Percentiles rank a stretch among this genome's conserved stretches.
These are phyloP conservation scores for Oidium heveae DNA, from an alignment of 2,329 filamentous ascomycete species.

Conservation along the genomic window DNA sequence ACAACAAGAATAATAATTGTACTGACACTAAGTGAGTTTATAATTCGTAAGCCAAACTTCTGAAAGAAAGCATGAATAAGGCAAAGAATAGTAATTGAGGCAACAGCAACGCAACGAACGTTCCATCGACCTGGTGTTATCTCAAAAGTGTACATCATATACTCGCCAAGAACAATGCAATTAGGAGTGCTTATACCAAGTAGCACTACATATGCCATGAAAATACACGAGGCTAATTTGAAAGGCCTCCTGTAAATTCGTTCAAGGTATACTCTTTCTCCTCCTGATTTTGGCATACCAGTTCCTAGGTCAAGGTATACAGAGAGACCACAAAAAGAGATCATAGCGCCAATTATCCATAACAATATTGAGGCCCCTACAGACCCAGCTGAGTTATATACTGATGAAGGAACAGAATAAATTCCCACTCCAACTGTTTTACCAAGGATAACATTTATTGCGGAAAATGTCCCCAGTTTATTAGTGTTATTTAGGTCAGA, in stretches of 20 bases:
- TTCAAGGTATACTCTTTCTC: constrained; percentile 28
- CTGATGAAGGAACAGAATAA: constrained; percentile 30
- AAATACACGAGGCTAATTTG: constrained; percentile 27
- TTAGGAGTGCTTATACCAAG: constrained; percentile 26
- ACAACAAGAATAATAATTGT: constrained; percentile 24
- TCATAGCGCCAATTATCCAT: constrained; percentile 25
- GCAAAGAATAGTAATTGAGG: constrained; percentile 21
- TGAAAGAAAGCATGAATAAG: constrained; percentile 21
- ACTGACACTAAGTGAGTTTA: constrained; percentile 22
- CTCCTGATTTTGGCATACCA: constrained; percentile 21
- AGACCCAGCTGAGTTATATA: constrained; percentile 26
- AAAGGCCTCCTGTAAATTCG: constrained; percentile 24
- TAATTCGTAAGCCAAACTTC: constrained; percentile 21
- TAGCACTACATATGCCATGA: constrained; percentile 24
- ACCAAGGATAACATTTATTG: constrained; percentile 17
- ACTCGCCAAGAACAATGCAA: constrained; percentile 25
- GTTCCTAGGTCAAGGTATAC: constrained; percentile 22
- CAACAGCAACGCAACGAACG: constrained; percentile 22
- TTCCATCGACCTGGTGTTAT: constrained; percentile 21
- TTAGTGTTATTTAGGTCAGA: constrained; percentile 6
- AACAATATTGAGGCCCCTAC: constrained; percentile 27
- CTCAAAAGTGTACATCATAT: constrained; percentile 21
- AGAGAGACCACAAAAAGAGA: constrained; percentile 20
- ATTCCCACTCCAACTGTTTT: constrained; percentile 20
- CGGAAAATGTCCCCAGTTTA: constrained; percentile 16